A percentile compares a stretch with the other conserved stretches of the same genome.
phyloP scores from a whole-genome alignment of 2,329 filamentous ascomycete genomes.

The Alternaria conjuncta region DNA sequence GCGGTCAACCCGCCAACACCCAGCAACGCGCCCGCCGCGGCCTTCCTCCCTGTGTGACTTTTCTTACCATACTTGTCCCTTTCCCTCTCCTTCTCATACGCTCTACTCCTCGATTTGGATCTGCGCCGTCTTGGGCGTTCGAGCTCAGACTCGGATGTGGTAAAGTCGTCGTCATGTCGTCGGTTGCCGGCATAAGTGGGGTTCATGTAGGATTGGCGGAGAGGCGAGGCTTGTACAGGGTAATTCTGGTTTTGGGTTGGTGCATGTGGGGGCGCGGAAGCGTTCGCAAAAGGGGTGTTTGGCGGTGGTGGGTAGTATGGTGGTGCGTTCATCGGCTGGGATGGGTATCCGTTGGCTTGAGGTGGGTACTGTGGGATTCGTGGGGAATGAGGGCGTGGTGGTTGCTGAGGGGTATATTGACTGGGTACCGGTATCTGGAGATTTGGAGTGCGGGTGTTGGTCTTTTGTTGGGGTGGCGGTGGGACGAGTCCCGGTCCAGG shows the following conservation, averaged over 20 bases:
- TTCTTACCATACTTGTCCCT: conserved; percentile 21
- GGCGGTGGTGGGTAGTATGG: neutral
- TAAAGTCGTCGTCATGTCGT: conserved; percentile 23
- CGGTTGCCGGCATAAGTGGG: neutral
- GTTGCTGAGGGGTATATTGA: conserved; percentile 5
- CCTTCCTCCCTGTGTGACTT: conserved; percentile 31
- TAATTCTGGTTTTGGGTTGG: conserved; percentile 6
- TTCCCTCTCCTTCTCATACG: conserved; percentile 8
- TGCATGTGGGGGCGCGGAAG: conserved; percentile 1
- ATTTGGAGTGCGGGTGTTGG: conserved; percentile 19
- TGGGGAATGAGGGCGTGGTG: conserved; percentile 8
- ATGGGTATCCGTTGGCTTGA: conserved; percentile 5
- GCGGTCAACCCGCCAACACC: conserved; percentile 48
- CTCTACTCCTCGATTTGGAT: conserved; percentile 19
- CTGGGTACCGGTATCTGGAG: conserved; percentile 22
- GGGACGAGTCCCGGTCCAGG: conserved; percentile 23
- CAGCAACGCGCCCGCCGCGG: conserved; percentile 43
- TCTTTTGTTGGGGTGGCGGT: conserved; percentile 10
- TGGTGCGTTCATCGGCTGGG: conserved; percentile 1
- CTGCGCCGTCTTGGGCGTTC: conserved; percentile 21
- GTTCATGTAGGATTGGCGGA: conserved; percentile 20
- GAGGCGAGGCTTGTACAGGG: conserved; percentile 21
- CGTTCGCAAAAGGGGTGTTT: neutral
- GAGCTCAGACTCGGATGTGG: conserved; percentile 35
- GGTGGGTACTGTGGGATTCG: conserved; percentile 15